Percentiles rank a stretch among this genome's conserved stretches.
phyloP scores from a whole-genome alignment of 495 filamentous ascomycete genomes.

The Bryoglossum gracile region DNA sequence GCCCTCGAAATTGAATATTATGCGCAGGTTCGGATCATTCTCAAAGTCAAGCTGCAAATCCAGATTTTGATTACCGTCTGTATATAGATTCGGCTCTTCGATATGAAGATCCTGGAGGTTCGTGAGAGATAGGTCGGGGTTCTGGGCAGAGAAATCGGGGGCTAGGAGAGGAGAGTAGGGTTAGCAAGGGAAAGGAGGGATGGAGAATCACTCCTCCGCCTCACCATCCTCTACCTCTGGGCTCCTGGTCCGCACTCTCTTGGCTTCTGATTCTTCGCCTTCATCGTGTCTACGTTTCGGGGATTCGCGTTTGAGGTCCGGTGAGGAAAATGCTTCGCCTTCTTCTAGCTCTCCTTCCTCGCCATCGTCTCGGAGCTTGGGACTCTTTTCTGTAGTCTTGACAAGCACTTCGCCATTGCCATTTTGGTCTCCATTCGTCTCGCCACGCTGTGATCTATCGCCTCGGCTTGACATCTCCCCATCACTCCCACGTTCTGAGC shows the following conservation, averaged over 20 bases:
- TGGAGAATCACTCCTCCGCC: too few relatives aligned
- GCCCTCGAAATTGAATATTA: too few relatives aligned
- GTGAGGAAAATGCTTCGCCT: background rate
- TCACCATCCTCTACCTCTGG: too few relatives aligned
- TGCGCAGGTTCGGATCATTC: too few relatives aligned
- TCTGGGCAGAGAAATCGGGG: too few relatives aligned
- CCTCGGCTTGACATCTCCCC: background rate
- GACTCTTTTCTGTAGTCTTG: background rate
- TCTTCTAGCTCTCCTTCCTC: background rate
- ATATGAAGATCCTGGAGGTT: too few relatives aligned
- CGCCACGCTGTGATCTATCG: background rate
- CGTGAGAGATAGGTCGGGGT: too few relatives aligned
- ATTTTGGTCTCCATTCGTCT: background rate
- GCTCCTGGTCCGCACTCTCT: background rate
- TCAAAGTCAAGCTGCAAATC: too few relatives aligned
- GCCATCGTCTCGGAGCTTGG: background rate
- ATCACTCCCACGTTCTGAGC: constrained; percentile 7
- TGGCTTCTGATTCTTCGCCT: background rate
- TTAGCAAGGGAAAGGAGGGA: too few relatives aligned
- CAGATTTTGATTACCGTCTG: too few relatives aligned
- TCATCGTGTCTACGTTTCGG: background rate
- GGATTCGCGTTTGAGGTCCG: background rate
- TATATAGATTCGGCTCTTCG: too few relatives aligned
- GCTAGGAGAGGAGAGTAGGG: too few relatives aligned
- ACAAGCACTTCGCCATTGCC: background rate